Conservation (phyloP, 2,329 filamentous ascomycete genomes). For the Gremmenia infestans region DNA sequence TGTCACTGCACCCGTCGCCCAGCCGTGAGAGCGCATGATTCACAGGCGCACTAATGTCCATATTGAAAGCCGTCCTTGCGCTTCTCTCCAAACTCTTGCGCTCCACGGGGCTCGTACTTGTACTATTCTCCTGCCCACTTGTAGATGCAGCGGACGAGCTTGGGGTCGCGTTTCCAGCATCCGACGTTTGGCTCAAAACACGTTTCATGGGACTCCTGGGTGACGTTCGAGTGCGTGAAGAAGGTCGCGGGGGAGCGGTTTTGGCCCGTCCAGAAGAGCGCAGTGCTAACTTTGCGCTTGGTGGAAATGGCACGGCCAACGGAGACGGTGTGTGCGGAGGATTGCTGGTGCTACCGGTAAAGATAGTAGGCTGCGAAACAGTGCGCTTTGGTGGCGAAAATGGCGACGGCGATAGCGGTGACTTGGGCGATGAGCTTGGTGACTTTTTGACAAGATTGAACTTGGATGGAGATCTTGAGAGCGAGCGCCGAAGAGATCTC, state of each 20-base stretch:
- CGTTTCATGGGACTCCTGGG: slow-evolving; percentile 79
- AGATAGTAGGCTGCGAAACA: slow-evolving; percentile 46
- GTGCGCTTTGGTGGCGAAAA: slow-evolving; percentile 42
- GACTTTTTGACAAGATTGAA: slow-evolving; percentile 57
- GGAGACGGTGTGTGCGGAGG: slow-evolving; percentile 43
- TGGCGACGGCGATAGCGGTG: slow-evolving; percentile 54
- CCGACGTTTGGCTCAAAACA: slow-evolving; percentile 59
- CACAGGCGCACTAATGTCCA: slow-evolving; percentile 48
- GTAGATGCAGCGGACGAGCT: slow-evolving; percentile 14
- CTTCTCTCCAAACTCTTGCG: slow-evolving; percentile 45
- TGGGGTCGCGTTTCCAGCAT: slow-evolving; percentile 64
- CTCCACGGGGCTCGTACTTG: slow-evolving; percentile 37
- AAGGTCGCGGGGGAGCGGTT: slow-evolving; percentile 48
- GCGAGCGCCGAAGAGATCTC: slow-evolving; percentile 75
- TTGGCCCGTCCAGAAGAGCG: slow-evolving; percentile 58
- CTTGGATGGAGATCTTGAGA: slow-evolving; percentile 92
- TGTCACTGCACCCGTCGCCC: slow-evolving; percentile 39
- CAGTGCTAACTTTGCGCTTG: slow-evolving; percentile 61
- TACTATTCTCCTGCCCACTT: slow-evolving; percentile 39
- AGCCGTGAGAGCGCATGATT: slow-evolving; percentile 47
- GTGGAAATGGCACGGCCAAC: slow-evolving; percentile 59
- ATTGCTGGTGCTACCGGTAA: slow-evolving; percentile 19
- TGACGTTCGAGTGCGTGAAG: slow-evolving; percentile 62
- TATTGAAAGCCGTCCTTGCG: slow-evolving; percentile 41
- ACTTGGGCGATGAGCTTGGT: slow-evolving; percentile 43